A percentile compares a stretch with the other conserved stretches of the same genome.
These are phyloP conservation scores for Aureobasidium sp. DNA, from an alignment of 2,329 filamentous ascomycete species.

Conservation along the genomic window DNA sequence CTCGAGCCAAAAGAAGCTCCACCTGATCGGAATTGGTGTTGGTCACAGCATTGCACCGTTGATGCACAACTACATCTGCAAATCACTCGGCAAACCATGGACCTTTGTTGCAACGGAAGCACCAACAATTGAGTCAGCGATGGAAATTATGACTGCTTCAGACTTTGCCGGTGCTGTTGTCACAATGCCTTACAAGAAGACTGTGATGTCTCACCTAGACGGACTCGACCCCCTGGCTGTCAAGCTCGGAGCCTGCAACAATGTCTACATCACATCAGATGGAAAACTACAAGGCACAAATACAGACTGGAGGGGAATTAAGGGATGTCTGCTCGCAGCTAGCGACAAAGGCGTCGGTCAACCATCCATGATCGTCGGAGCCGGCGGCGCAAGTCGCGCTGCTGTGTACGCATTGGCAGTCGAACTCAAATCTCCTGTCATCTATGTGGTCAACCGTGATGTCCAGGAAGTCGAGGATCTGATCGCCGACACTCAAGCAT, in stretches of 20 bases:
- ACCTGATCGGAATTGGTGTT: conserved; percentile 46
- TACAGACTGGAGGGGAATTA: conserved; percentile 50
- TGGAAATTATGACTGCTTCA: conserved; percentile 33
- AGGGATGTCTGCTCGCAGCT: conserved; percentile 36
- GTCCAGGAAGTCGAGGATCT: conserved; percentile 23
- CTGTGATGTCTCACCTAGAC: conserved; percentile 41
- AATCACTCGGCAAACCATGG: conserved; percentile 40
- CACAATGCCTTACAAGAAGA: conserved; percentile 51
- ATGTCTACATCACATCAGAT: conserved; percentile 34
- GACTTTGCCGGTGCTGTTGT: conserved; percentile 39
- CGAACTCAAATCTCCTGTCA: conserved; percentile 16
- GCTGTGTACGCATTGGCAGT: conserved; percentile 29
- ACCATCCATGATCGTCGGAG: conserved; percentile 44
- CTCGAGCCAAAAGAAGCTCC: conserved; percentile 24
- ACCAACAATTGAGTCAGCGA: conserved; percentile 36
- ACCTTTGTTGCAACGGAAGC: conserved; percentile 41
- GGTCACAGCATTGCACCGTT: conserved; percentile 45
- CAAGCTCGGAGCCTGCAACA: conserved; percentile 45
- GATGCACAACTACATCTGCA: conserved; percentile 47
- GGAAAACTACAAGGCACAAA: conserved; percentile 43
- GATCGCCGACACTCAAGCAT: conserved; percentile 8
- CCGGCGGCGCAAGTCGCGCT: conserved; percentile 47
- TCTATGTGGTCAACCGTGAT: conserved; percentile 28
- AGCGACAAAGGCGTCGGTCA: conserved; percentile 27
- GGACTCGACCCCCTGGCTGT: conserved; percentile 39